Conservation (phyloP, 108 stramenopile genomes). For the Skeletonema grethae region DNA sequence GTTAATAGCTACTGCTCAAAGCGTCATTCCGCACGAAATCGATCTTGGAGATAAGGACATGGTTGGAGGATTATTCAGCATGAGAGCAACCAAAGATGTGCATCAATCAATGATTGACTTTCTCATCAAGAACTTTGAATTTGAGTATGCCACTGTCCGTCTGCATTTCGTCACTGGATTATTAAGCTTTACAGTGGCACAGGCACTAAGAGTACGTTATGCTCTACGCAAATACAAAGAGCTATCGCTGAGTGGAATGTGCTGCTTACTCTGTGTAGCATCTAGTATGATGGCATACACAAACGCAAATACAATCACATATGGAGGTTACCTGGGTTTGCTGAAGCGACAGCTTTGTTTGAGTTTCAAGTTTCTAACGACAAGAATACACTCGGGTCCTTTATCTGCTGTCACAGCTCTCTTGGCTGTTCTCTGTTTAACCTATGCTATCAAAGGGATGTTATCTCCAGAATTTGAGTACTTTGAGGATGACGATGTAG, state of each 20-base stretch:
- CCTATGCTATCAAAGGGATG: slow-evolving; percentile 32
- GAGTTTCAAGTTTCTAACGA: slow-evolving; percentile 24
- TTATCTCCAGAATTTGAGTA: slow-evolving; percentile 37
- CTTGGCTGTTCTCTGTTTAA: slow-evolving; percentile 23
- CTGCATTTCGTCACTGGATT: slow-evolving; percentile 43
- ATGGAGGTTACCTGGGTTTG: slow-evolving; percentile 41
- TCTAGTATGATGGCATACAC: slow-evolving; percentile 38
- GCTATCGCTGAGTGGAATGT: slow-evolving; percentile 47
- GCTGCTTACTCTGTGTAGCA: slow-evolving; percentile 41
- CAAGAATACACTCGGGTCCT: slow-evolving; percentile 23
- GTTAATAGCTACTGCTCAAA: slow-evolving; percentile 38
- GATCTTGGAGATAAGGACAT: slow-evolving; percentile 21
- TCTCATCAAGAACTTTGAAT: slow-evolving; percentile 44
- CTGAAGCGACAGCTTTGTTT: slow-evolving; percentile 29
- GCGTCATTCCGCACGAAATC: slow-evolving; percentile 6
- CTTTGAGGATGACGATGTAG: slow-evolving; percentile 28
- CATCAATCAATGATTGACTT: slow-evolving; percentile 42
- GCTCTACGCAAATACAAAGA: slow-evolving; percentile 46
- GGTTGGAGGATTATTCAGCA: slow-evolving; percentile 30
- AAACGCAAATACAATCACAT: slow-evolving; percentile 43
- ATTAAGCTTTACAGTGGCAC: slow-evolving; percentile 41
- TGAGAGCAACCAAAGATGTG: slow-evolving; percentile 16
- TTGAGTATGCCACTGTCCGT: slow-evolving; percentile 43
- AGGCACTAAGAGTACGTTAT: slow-evolving; percentile 43
- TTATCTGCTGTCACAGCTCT: slow-evolving; percentile 42